Base-by-base conservation (phyloP, 2,329 filamentous ascomycete species). In the Aureobasidium mangrovei region DNA sequence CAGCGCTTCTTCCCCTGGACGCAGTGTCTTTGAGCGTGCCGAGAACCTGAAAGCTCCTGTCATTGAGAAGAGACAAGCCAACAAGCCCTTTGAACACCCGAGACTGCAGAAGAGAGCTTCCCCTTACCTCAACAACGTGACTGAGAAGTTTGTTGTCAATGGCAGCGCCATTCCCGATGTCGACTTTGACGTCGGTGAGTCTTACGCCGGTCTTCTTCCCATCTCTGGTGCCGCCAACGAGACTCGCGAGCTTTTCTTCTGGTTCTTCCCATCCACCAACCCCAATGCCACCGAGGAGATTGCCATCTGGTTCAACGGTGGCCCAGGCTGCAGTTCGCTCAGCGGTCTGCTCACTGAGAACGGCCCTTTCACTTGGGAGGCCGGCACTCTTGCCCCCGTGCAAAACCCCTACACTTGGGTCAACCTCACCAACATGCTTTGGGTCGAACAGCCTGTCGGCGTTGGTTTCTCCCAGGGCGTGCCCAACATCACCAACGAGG, bases 371-470 rank as follows among this genome's bases (percentile, higher is more conserved):
- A 61, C 69, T 1, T 76, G 73, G 73, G 69, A 74, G 41, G 70
- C 70, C 60, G 67, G 67, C 36, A 69, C 67, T 4, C 58, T 65
- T 62, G 55, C 62, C 12, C 68, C 73, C 1, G 67, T 74, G 0
- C 65, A 69, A 55, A 75, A 75, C 56, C 68, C 70, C 0, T 75
- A 67, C 64, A 66, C 68, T 32, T 75, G 72, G 71, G 65, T 80
- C 57, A 85, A 85, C 48, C 69, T 91, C 35, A 86, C 86, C 52
- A 89, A 91, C 67, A 79, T 91, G 62, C 72, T 93, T 44, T 93
- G 83, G 80, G 76, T 78, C 9, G 76, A 74, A 3, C 59, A 63
- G 18, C 61, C 61, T 6, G 53, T 63, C 10, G 65, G 65, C 24
- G 61, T 61, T 6, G 65, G 65, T 12, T 66, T 60, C 48, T 58